Conservation (phyloP, 257 asterid genomes). For the Verbascum thapsus region DNA sequence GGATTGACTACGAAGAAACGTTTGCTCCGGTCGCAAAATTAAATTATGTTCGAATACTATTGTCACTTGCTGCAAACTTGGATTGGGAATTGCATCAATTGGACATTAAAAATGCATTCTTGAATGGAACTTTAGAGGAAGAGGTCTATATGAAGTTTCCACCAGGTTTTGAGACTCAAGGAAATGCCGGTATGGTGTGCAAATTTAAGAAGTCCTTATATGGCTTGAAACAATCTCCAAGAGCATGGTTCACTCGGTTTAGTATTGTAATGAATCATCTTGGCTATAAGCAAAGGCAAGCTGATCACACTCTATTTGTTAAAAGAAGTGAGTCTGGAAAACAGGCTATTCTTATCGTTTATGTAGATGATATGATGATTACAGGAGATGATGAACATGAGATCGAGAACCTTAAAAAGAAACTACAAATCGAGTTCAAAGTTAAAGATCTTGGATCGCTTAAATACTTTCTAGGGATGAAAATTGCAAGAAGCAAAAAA, state of each 20-base stretch:
- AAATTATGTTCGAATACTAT: not conserved
- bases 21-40: no score
- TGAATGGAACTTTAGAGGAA: not conserved
- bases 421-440: not conserved
- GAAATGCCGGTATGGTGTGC: no score
- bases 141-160: slow-evolving; percentile 8
- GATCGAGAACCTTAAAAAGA: not conserved
- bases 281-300: not conserved
- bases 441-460: not conserved
- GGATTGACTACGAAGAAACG: not conserved
- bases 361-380: not conserved
- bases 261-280: no score
- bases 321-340: no score
- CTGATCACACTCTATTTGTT: no score
- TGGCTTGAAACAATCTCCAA: not conserved
- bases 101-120: not conserved
- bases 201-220: not conserved
- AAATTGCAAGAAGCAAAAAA: not conserved
- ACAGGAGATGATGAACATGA: slow-evolving; percentile 7
- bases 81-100: not conserved
- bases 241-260: not conserved
- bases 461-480: slow-evolving; percentile 8
- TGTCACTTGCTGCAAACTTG: not conserved
- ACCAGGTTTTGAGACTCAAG: not conserved
- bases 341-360: not conserved